Conservation (phyloP, 2,329 filamentous ascomycete genomes). For the Fusarium albosuccineum region DNA sequence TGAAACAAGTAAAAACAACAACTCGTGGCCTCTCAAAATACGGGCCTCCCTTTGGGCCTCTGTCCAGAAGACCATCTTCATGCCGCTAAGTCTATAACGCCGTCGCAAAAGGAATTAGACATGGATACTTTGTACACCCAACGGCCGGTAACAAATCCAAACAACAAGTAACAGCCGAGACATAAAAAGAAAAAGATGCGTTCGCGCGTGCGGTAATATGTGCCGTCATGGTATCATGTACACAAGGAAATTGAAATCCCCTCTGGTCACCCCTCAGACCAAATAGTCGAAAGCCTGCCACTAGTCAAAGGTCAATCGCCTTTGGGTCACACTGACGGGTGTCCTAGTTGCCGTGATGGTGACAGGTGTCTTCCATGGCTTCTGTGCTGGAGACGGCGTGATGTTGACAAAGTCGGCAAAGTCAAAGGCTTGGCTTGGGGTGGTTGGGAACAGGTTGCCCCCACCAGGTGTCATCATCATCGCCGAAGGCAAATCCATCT, state of each 20-base stretch:
- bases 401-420: conserved; percentile 98
- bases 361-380: conserved; percentile 85
- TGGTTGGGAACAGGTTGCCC: conserved; percentile 77
- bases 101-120: conserved; percentile 33
- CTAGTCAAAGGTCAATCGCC: conserved; percentile 85
- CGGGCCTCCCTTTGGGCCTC: conserved; percentile 20
- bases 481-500: conserved; percentile 79
- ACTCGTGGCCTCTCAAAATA: conserved; percentile 19
- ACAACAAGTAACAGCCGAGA: conserved; percentile 14
- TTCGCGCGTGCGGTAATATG: conserved; percentile 43
- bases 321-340: conserved; percentile 76
- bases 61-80: conserved; percentile 31
- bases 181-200: conserved; percentile 16
- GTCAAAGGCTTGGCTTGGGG: conserved; percentile 87
- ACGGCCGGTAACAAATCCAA: conserved; percentile 31
- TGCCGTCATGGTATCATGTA: conserved; percentile 55
- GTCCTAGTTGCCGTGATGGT: conserved; percentile 65
- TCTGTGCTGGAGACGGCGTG: conserved; percentile 94
- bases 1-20: conserved; percentile 30
- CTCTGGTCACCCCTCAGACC: conserved; percentile 23
- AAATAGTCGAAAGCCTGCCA: conserved; percentile 52
- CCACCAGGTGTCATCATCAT: conserved; percentile 91
- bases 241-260: conserved; percentile 38
- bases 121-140: conserved; percentile 39
- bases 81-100: conserved; percentile 46